phyloP scores from a whole-genome alignment of 352 stramenopile genomes.

The Globisporangium solare region DNA sequence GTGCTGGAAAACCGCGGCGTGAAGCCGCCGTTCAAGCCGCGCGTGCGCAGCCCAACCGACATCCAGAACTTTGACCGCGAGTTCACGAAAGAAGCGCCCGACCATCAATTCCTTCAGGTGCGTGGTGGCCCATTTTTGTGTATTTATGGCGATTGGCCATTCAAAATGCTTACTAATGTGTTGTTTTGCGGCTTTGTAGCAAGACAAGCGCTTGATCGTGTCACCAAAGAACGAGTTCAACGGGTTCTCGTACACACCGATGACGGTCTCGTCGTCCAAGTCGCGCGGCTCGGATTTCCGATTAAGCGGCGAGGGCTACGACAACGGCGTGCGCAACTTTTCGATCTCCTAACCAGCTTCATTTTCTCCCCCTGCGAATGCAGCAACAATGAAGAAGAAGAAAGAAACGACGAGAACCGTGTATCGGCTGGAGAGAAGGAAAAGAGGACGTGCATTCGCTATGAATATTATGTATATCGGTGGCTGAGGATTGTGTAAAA shows the following conservation, averaged over 20 bases:
- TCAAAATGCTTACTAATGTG: slow-evolving; percentile 3
- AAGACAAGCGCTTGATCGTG: slow-evolving; percentile 64
- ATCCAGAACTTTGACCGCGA: slow-evolving; percentile 89
- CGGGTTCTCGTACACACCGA: slow-evolving; percentile 74
- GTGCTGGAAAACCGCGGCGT: slow-evolving; percentile 60
- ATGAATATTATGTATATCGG: background rate
- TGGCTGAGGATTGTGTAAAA: background rate
- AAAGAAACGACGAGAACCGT: slow-evolving; percentile 1
- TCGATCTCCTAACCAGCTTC: slow-evolving; percentile 20
- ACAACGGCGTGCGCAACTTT: slow-evolving; percentile 27
- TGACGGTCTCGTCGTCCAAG: slow-evolving; percentile 15
- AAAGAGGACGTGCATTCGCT: background rate
- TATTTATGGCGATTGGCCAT: slow-evolving; percentile 4
- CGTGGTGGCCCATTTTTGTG: slow-evolving; percentile 14
- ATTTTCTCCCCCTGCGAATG: too few relatives aligned
- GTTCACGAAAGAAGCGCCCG: slow-evolving; percentile 81
- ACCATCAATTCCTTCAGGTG: slow-evolving; percentile 66
- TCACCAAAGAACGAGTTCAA: slow-evolving; percentile 86
- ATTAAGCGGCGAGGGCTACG: slow-evolving; percentile 28
- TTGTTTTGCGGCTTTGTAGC: slow-evolving; percentile 25
- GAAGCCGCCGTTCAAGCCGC: slow-evolving; percentile 86
- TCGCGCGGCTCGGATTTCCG: slow-evolving; percentile 19
- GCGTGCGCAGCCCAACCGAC: slow-evolving; percentile 69
- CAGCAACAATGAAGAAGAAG: background rate
- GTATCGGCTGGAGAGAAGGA: background rate